Evolutionary conservation across 2,329 filamentous ascomycete genomes (phyloP).

Genomic region (Didymella pinodella): DNA sequence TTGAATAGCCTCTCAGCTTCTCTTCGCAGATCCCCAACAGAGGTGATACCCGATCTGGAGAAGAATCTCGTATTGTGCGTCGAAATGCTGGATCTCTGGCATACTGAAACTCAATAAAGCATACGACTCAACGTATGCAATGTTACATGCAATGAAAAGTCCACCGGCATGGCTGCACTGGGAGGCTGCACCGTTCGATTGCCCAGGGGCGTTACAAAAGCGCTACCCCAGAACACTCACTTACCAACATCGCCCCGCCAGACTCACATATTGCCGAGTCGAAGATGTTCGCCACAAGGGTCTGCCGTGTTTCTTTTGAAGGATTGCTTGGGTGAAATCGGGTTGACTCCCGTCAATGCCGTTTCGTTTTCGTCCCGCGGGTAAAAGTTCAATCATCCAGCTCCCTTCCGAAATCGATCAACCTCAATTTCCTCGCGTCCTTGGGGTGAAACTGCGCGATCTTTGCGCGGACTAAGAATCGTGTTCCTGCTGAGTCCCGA

Average conservation of each 20-base stretch:
- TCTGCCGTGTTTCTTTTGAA: not conserved
- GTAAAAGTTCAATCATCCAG: slow-evolving; percentile 46
- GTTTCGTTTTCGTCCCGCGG: not conserved
- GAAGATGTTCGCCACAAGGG: not conserved
- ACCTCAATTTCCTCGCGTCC: slow-evolving; percentile 60
- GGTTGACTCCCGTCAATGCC: not conserved
- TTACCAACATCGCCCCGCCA: not conserved
- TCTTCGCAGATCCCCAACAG: not conserved
- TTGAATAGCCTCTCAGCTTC: not conserved
- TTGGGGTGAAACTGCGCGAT: slow-evolving; percentile 64
- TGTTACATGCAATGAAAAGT: not conserved
- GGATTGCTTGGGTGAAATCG: not conserved
- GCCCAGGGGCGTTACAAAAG: not conserved
- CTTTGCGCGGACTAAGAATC: slow-evolving; percentile 63
- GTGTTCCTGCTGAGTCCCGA: slow-evolving; percentile 60
- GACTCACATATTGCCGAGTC: not conserved
- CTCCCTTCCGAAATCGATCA: slow-evolving; percentile 62
- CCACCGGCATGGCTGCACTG: not conserved
- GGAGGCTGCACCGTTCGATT: not conserved
- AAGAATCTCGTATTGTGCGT: not conserved
- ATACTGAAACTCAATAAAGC: not conserved
- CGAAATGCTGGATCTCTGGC: not conserved
- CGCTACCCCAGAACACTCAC: slow-evolving; percentile 1
- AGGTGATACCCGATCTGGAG: not conserved
- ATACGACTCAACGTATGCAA: not conserved